phyloP scores from a whole-genome alignment of 2,329 filamentous ascomycete species.

The Reticulascus tulasneorum region DNA sequence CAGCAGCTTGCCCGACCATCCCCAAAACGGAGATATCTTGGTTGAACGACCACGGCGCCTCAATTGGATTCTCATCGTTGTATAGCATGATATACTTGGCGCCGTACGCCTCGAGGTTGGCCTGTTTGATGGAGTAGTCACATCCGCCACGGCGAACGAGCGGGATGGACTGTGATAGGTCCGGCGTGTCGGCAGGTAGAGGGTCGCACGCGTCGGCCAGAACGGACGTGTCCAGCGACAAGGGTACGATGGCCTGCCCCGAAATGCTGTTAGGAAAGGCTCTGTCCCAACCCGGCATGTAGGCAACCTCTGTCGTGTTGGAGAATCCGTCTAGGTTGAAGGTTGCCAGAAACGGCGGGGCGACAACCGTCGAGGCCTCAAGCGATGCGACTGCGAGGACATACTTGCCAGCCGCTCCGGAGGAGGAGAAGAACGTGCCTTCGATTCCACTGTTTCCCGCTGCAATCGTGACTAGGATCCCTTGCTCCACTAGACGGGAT shows the following conservation, averaged over 20 bases:
- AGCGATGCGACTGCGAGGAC: conserved; percentile 40
- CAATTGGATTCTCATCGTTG: conserved; percentile 20
- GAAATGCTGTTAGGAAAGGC: background rate
- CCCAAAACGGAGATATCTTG: too few species aligned
- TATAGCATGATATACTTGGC: conserved; percentile 29
- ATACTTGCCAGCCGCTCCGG: conserved; percentile 33
- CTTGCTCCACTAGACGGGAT: conserved; percentile 30
- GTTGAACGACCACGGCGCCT: conserved; percentile 7
- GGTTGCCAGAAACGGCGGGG: conserved; percentile 3
- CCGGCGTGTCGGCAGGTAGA: conserved; percentile 28
- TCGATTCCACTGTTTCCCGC: conserved; percentile 11
- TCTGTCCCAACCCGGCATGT: conserved; percentile 2
- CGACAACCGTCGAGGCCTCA: conserved; percentile 14
- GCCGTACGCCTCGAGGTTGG: conserved; percentile 24
- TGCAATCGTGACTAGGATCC: conserved; percentile 15
- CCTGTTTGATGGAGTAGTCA: conserved; percentile 17
- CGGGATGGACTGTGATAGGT: conserved; percentile 7
- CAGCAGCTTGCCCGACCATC: conserved; percentile 12
- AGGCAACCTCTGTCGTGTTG: conserved; percentile 16
- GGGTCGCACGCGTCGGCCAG: conserved; percentile 31
- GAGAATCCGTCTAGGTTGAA: conserved; percentile 14
- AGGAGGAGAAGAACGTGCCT: conserved; percentile 41
- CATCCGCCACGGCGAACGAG: conserved; percentile 11
- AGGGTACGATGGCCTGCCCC: conserved; percentile 18
- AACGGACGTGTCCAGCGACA: conserved; percentile 14